These are phyloP conservation scores for Candida freyschussii DNA, from an alignment of 1,139 yeast genomes.

Conservation along the genomic window DNA sequence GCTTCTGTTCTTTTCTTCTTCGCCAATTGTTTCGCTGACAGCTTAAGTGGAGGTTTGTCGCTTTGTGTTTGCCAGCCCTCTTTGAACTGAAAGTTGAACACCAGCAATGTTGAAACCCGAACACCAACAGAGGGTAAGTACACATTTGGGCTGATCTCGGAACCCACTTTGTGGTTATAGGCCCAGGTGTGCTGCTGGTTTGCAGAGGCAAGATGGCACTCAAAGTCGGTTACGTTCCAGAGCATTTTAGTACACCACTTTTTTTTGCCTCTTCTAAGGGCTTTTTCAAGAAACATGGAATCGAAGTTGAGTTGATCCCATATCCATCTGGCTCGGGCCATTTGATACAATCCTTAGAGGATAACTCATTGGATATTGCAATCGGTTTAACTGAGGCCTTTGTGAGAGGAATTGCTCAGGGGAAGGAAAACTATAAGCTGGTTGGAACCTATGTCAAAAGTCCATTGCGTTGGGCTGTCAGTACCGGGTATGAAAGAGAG, in stretches of 20 bases:
- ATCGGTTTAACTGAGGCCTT: conserved; percentile 91
- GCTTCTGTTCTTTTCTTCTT: too few relatives aligned
- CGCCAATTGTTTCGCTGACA: too few relatives aligned
- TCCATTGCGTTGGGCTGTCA: conserved; percentile 87
- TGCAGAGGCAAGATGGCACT: too few relatives aligned
- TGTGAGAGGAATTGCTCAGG: conserved; percentile 75
- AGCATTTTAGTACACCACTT: conserved; percentile 86
- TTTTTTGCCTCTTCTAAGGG: conserved; percentile 64
- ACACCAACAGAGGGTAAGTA: too few relatives aligned
- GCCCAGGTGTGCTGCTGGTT: too few relatives aligned
- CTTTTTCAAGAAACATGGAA: conserved; percentile 41
- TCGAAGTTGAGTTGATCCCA: conserved; percentile 60
- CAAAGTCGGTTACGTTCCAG: conserved; percentile 82
- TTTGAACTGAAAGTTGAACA: too few relatives aligned
- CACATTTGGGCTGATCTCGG: too few relatives aligned
- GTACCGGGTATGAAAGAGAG: conserved; percentile 61
- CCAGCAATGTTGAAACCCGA: too few relatives aligned
- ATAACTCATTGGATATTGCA: conserved; percentile 65
- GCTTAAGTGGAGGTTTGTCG: too few relatives aligned
- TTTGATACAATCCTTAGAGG: conserved; percentile 66
- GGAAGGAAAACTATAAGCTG: conserved; percentile 57
- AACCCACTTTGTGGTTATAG: too few relatives aligned
- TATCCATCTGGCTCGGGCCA: conserved; percentile 89
- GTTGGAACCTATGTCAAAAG: conserved; percentile 81
- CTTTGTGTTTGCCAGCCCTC: too few relatives aligned